Conservation (phyloP, 2,329 filamentous ascomycete genomes). For the Ophiostoma quercus region DNA sequence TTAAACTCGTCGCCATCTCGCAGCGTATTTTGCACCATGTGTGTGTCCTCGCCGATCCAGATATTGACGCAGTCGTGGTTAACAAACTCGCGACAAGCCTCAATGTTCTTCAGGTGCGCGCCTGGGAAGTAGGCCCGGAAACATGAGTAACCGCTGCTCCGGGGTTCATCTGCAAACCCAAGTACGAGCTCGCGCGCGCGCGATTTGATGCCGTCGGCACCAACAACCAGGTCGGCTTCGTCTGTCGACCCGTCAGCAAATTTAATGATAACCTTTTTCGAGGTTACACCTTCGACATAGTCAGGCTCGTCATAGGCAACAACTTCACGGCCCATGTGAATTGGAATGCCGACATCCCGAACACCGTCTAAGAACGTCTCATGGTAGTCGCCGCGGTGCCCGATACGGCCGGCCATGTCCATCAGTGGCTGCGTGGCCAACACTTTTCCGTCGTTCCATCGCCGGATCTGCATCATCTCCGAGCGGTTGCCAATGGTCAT, state of each 20-base stretch:
- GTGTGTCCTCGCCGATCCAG: constrained; percentile 42
- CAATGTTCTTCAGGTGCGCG: constrained; percentile 32
- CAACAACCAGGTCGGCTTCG: constrained; percentile 45
- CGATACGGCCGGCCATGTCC: constrained; percentile 47
- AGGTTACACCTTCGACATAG: background rate
- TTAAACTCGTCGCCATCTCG: constrained; percentile 42
- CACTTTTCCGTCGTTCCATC: constrained; percentile 45
- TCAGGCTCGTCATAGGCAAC: background rate
- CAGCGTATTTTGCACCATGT: constrained; percentile 42
- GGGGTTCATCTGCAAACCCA: constrained; percentile 48
- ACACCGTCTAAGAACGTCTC: constrained; percentile 40
- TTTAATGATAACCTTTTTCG: constrained; percentile 26
- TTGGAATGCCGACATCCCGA: constrained; percentile 30
- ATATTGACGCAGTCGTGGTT: constrained; percentile 43
- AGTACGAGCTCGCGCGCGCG: constrained; percentile 47
- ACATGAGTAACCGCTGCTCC: constrained; percentile 50
- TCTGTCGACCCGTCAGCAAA: constrained; percentile 37
- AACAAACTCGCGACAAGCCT: constrained; percentile 37
- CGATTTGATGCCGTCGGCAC: constrained; percentile 49
- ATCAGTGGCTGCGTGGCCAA: constrained; percentile 45
- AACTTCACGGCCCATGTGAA: background rate
- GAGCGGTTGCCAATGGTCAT: constrained; percentile 45
- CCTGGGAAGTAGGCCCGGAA: constrained; percentile 45
- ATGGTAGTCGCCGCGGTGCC: constrained; percentile 43
- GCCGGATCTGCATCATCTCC: constrained; percentile 44